Evolutionary conservation across 208 protist species (phyloP).

Genomic region (Crithidia bombi): DNA sequence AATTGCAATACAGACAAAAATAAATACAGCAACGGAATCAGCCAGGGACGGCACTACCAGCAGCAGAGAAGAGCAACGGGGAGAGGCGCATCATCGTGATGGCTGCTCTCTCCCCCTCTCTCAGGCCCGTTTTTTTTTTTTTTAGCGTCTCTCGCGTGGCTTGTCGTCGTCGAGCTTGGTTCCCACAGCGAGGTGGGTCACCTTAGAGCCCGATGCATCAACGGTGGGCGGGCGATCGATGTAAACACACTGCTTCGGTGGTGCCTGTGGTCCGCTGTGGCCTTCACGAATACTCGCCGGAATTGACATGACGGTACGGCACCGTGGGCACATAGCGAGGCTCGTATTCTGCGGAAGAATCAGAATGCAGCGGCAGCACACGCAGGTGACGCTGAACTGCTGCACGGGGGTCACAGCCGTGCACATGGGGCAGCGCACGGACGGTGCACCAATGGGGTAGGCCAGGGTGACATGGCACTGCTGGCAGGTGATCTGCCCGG

Average conservation of each 20-base stretch:
- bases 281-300: constrained; percentile 82
- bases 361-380: constrained; percentile 82
- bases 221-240: constrained; percentile 71
- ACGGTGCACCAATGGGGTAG: constrained; percentile 84
- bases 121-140: no score
- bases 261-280: constrained; percentile 49
- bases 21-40: no score
- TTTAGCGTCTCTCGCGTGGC: constrained; percentile 19
- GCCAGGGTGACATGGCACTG: constrained; percentile 81
- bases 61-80: no score
- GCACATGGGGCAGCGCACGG: constrained; percentile 87
- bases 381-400: constrained; percentile 84
- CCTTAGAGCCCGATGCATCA: constrained; percentile 41
- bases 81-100: no score
- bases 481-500: constrained; percentile 79
- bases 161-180: constrained; percentile 78
- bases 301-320: constrained; percentile 86
- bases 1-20: no score
- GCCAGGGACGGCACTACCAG: no score
- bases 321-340: constrained; percentile 85
- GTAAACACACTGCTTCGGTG: constrained; percentile 83
- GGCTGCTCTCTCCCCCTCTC: background rate
- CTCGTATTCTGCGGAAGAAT: constrained; percentile 86
- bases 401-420: constrained; percentile 76
- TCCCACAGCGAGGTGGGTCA: constrained; percentile 66